These are phyloP conservation scores for Sporothrix phasma DNA, from an alignment of 2,329 filamentous ascomycete genomes.

Conservation along the genomic window DNA sequence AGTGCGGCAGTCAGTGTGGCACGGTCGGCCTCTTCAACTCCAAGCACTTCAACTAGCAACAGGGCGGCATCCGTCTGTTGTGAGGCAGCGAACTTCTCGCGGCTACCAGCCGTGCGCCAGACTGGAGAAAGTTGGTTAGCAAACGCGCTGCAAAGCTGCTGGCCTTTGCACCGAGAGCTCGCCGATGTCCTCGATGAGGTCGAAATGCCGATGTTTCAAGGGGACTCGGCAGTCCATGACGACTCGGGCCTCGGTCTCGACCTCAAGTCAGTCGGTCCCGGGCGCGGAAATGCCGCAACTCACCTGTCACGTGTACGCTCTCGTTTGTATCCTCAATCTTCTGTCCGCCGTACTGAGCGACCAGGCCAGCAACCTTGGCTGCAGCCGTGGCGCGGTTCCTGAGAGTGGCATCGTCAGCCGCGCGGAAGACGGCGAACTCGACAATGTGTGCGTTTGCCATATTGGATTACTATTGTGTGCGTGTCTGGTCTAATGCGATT, in stretches of 20 bases:
- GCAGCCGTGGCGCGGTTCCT: constrained; percentile 2
- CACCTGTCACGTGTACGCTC: constrained; percentile 6
- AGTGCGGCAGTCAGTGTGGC: background rate
- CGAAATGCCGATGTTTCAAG: background rate
- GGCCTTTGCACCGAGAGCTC: background rate
- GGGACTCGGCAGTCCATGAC: background rate
- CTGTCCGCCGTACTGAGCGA: constrained; percentile 9
- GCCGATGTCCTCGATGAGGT: background rate
- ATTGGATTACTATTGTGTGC: background rate
- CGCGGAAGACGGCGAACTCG: constrained; percentile 12
- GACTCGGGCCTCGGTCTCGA: background rate
- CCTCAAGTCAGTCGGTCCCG: background rate
- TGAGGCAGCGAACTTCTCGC: background rate
- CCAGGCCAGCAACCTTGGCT: background rate
- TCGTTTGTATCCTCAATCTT: constrained; percentile 8
- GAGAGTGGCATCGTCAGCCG: background rate
- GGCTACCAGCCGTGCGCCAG: constrained; percentile 7
- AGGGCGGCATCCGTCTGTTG: background rate
- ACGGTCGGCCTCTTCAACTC: background rate
- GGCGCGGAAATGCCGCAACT: no score
- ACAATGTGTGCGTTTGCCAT: constrained; percentile 10
- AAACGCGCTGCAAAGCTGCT: background rate
- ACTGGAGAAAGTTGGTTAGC: constrained; percentile 3
- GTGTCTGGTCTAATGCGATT: no score
- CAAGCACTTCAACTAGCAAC: background rate